These are phyloP conservation scores for Tulasnella sp. DNA, from an alignment of 768 basidiomycete genomes.

Conservation along the genomic window DNA sequence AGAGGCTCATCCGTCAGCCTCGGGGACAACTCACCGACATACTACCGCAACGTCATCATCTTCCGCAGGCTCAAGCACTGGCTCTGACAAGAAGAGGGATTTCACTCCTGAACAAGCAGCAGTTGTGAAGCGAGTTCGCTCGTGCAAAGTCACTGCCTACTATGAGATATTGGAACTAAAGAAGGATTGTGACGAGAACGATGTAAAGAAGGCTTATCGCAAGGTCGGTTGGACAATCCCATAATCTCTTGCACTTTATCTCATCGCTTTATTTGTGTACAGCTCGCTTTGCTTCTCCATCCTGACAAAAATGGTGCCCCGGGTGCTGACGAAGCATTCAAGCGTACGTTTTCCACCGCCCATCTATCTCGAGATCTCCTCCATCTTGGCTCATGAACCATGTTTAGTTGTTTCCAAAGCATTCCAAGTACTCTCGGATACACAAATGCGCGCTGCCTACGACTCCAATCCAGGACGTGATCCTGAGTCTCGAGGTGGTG, in stretches of 20 bases:
- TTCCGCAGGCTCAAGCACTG: conserved; percentile 20
- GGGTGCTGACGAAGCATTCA: conserved; percentile 97
- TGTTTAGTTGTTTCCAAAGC: conserved; percentile 88
- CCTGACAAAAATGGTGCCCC: conserved; percentile 94
- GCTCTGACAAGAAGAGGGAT: conserved; percentile 43
- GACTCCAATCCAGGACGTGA: conserved; percentile 89
- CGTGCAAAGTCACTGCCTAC: conserved; percentile 80
- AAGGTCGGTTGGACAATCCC: conserved; percentile 44
- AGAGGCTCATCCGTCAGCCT: conserved; percentile 62
- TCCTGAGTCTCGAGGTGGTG: conserved; percentile 54
- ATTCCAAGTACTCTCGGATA: conserved; percentile 89
- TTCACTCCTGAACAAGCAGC: conserved; percentile 74
- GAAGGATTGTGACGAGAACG: conserved; percentile 67
- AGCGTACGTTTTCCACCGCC: conserved; percentile 44
- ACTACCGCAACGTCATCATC: conserved; percentile 25
- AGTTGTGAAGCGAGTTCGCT: conserved; percentile 72
- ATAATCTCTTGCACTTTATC: too few species aligned
- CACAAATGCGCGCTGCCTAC: conserved; percentile 75
- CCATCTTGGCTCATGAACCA: conserved; percentile 5
- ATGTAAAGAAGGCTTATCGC: conserved; percentile 89
- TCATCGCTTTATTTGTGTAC: background rate
- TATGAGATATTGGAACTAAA: conserved; percentile 80
- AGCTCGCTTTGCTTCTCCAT: conserved; percentile 82
- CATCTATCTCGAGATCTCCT: conserved; percentile 11
- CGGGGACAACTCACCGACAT: conserved; percentile 54